Percentiles rank a stretch among this genome's conserved stretches.
Evolutionary conservation across 495 filamentous ascomycete species (phyloP).

Genomic region (Aspergillus sparsus): DNA sequence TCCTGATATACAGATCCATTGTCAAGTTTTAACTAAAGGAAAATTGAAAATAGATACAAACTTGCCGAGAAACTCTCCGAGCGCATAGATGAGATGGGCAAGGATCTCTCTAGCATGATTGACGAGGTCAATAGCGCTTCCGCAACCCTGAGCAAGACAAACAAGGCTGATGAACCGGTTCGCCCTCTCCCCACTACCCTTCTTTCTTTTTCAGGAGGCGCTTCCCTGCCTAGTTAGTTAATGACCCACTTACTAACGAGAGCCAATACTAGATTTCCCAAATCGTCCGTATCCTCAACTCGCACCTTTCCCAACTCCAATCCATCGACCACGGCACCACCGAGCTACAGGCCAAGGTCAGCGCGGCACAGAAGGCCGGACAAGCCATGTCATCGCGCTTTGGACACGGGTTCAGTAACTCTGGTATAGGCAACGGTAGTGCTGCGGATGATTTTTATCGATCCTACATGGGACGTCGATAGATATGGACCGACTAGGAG

Average conservation of each 20-base stretch:
- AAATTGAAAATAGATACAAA: slow-evolving; percentile 60
- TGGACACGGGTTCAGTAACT: slow-evolving; percentile 56
- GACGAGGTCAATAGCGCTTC: slow-evolving; percentile 93
- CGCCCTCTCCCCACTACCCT: slow-evolving; percentile 36
- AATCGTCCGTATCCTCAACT: slow-evolving; percentile 91
- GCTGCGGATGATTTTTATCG: slow-evolving; percentile 81
- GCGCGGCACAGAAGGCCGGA: slow-evolving; percentile 72
- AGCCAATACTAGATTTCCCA: slow-evolving; percentile 67
- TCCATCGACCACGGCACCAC: slow-evolving; percentile 83
- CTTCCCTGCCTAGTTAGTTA: background rate
- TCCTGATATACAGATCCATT: slow-evolving; percentile 3
- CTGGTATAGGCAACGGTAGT: slow-evolving; percentile 57
- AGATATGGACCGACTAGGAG: slow-evolving; percentile 17
- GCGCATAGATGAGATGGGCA: slow-evolving; percentile 84
- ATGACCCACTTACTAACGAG: background rate
- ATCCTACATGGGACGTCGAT: slow-evolving; percentile 69
- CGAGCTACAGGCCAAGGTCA: slow-evolving; percentile 77
- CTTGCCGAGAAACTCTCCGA: slow-evolving; percentile 88
- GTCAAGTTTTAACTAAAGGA: background rate
- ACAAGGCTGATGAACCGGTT: slow-evolving; percentile 89
- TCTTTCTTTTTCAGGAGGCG: background rate
- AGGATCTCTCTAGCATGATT: slow-evolving; percentile 90
- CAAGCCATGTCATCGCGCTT: slow-evolving; percentile 68
- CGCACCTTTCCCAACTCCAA: slow-evolving; percentile 84
- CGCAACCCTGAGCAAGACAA: slow-evolving; percentile 79